Percentiles rank a stretch among this genome's conserved stretches.
These are phyloP conservation scores for Fragaria nilgerrensis DNA, from an alignment of 306 rosid species.

Conservation along the genomic window DNA sequence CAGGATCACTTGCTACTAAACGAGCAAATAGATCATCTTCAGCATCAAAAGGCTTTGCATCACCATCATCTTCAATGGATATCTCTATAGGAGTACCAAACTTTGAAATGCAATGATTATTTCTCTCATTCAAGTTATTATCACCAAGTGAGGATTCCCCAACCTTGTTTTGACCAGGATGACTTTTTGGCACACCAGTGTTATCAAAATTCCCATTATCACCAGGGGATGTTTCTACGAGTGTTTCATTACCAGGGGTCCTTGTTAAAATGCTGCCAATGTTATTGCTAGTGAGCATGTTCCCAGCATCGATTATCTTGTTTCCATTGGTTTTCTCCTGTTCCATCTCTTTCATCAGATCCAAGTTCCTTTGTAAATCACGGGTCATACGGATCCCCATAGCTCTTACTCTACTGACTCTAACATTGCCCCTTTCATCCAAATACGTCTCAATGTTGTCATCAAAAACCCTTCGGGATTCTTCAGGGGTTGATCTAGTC, in stretches of 20 bases:
- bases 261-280: conserved; percentile 20
- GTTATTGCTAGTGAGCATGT: conserved; percentile 23
- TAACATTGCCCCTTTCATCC: conserved; percentile 81
- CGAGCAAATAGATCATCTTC: conserved; percentile 73
- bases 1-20: conserved; percentile 63
- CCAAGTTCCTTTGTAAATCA: conserved; percentile 93
- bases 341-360: conserved; percentile 87
- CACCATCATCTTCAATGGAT: conserved; percentile 55
- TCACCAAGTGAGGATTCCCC: conserved; percentile 27
- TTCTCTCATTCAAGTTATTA: conserved; percentile 36
- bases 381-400: conserved; percentile 97
- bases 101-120: conserved; percentile 33
- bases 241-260: conserved; percentile 29
- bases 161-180: conserved; percentile 32
- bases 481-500: conserved; percentile 33
- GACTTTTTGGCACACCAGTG: conserved; percentile 32
- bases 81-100: conserved; percentile 56
- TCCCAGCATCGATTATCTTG: conserved; percentile 26
- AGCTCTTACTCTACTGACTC: conserved; percentile 84
- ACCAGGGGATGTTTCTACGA: conserved; percentile 26
- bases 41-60: conserved; percentile 37
- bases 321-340: conserved; percentile 44
- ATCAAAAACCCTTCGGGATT: conserved; percentile 49
- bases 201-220: conserved; percentile 26
- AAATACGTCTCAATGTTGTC: conserved; percentile 70